Conservation (phyloP, 2,329 filamentous ascomycete genomes). For the Pleurostoma richardsiae region DNA sequence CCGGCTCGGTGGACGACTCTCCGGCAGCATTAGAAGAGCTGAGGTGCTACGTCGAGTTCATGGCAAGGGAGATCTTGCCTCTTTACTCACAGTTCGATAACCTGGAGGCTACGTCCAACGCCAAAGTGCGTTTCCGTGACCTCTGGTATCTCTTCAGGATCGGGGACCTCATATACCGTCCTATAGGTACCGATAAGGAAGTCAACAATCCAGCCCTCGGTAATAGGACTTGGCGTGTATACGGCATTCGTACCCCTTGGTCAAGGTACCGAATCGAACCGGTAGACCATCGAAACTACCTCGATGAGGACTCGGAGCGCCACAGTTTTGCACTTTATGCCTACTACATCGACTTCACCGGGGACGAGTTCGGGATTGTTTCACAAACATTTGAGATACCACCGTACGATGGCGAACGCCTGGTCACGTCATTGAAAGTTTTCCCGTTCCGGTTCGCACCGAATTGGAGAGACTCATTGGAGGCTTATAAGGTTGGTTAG, state of each 20-base stretch:
- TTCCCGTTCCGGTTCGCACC: constrained; percentile 4
- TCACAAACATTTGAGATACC: neutral
- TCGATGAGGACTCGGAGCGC: too few species aligned
- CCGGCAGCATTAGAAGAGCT: constrained; percentile 1
- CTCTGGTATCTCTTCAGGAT: constrained; percentile 5
- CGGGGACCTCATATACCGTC: constrained; percentile 5
- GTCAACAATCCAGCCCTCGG: too few species aligned
- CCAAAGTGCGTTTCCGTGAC: constrained; percentile 4
- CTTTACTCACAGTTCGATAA: neutral
- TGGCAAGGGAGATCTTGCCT: constrained; percentile 1
- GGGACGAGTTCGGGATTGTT: constrained; percentile 1
- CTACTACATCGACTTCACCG: constrained; percentile 6
- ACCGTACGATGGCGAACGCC: constrained; percentile 1
- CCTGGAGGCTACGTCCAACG: neutral
- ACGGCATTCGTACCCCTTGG: too few species aligned
- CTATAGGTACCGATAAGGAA: neutral
- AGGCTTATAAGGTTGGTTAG: neutral
- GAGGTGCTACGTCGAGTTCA: constrained; percentile 5
- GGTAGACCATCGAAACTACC: too few species aligned
- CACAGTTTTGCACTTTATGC: too few species aligned
- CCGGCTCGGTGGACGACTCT: too few species aligned
- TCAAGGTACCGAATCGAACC: too few species aligned
- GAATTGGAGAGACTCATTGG: neutral
- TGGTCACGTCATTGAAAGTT: neutral
- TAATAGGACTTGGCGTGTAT: too few species aligned